A percentile compares a stretch with the other conserved stretches of the same genome.
These are phyloP conservation scores for Paratinospora sagittata DNA, from an alignment of 164 flowering plant species.

Conservation along the genomic window DNA sequence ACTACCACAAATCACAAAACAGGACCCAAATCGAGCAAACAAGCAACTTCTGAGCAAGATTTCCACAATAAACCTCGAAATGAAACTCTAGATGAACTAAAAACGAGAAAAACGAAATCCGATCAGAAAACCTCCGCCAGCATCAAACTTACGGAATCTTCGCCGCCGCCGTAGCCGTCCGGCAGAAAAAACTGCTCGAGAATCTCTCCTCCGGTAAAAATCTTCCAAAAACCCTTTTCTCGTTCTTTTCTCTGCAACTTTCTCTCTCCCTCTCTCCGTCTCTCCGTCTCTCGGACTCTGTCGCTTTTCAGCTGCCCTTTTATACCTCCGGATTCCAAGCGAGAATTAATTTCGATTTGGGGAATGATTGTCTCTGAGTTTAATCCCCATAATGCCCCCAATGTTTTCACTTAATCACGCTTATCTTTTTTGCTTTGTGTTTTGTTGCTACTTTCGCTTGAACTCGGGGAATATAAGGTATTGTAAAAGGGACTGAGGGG, in stretches of 20 bases:
- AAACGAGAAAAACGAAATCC: not conserved
- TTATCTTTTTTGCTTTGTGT: too few species aligned
- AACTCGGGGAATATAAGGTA: too few species aligned
- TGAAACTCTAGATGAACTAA: not conserved
- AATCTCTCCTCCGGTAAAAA: conserved; percentile 1
- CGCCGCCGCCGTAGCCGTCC: not conserved
- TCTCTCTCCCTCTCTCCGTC: conserved; percentile 9
- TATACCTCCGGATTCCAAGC: conserved; percentile 31
- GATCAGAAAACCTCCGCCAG: not conserved
- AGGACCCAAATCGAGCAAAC: not conserved
- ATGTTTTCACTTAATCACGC: not conserved
- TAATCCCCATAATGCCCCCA: conserved; percentile 6
- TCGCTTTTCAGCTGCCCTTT: conserved; percentile 15
- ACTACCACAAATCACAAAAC: not conserved
- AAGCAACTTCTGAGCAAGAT: not conserved
- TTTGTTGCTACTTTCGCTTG: too few species aligned
- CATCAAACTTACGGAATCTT: not conserved
- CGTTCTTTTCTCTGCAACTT: conserved; percentile 15
- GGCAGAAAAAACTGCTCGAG: not conserved
- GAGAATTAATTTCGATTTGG: conserved; percentile 20
- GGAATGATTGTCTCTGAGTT: conserved; percentile 23
- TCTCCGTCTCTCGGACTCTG: too few species aligned
- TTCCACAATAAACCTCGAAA: conserved; percentile 4
- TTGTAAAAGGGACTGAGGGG: not conserved
- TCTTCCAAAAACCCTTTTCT: not conserved